Evolutionary conservation across 1,284 basidiomycete genomes (phyloP).

Genomic region (Irpex sp.): DNA sequence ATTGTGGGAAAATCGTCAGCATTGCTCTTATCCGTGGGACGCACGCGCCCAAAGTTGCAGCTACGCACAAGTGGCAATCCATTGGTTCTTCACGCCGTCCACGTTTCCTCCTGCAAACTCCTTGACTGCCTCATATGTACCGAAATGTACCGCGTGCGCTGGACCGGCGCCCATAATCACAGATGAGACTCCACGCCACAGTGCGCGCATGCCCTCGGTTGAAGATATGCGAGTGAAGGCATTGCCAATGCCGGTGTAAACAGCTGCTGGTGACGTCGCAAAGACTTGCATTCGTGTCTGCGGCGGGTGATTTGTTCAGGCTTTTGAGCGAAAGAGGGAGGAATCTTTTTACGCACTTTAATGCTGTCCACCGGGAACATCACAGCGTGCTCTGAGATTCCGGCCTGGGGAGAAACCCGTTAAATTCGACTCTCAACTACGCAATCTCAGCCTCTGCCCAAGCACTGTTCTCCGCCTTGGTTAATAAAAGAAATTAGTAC

Average conservation of each 20-base stretch:
- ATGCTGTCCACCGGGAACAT: slow-evolving; percentile 99
- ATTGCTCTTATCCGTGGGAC: too few species aligned
- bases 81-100: slow-evolving; percentile 63
- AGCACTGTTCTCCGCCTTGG: background rate
- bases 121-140: slow-evolving; percentile 92
- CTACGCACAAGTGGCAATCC: slow-evolving; percentile 71
- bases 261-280: slow-evolving; percentile 72
- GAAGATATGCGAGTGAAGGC: slow-evolving; percentile 88
- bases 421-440: background rate
- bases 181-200: slow-evolving; percentile 97
- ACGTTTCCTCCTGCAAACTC: slow-evolving; percentile 88
- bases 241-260: slow-evolving; percentile 86
- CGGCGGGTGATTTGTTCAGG: background rate
- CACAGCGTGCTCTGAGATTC: slow-evolving; percentile 97
- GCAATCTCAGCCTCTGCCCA: background rate
- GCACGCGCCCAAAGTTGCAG: too few species aligned
- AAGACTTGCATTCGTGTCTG: slow-evolving; percentile 99
- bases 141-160: slow-evolving; percentile 98
- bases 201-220: slow-evolving; percentile 84
- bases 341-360: slow-evolving; percentile 58
- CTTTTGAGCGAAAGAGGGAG: background rate
- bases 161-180: slow-evolving; percentile 97
- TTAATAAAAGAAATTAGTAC: slow-evolving; percentile 25
- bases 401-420: slow-evolving; percentile 56
- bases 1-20: background rate